Evolutionary conservation across 106 monocot genomes (phyloP).

Genomic region (Agapanthus africanus): DNA sequence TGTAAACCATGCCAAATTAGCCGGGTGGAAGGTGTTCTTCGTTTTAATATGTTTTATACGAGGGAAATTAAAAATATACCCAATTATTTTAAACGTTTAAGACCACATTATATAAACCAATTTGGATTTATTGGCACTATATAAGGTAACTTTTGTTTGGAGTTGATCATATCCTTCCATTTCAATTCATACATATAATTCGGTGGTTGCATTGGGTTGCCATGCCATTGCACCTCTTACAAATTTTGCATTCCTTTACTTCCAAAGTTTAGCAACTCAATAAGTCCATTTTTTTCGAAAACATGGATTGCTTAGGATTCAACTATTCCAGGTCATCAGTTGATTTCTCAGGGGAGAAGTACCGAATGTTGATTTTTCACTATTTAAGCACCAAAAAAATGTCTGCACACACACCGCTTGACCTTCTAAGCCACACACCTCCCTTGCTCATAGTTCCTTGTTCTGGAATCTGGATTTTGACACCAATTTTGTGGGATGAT

Average conservation of each 20-base stretch:
- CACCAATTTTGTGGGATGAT: not conserved
- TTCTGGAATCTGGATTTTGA: no score
- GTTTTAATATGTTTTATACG: not conserved
- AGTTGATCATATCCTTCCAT: not conserved
- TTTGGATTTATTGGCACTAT: not conserved
- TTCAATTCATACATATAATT: not conserved
- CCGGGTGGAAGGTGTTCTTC: conserved; percentile 62
- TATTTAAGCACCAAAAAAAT: no score
- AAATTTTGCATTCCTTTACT: not conserved
- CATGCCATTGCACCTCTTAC: not conserved
- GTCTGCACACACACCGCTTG: no score
- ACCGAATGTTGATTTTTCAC: no score
- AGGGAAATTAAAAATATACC: not conserved
- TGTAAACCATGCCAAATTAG: conserved; percentile 60
- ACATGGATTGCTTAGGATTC: not conserved
- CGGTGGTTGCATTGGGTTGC: not conserved
- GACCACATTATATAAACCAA: not conserved
- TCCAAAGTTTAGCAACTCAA: not conserved
- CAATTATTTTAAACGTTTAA: not conserved
- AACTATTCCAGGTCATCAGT: not conserved
- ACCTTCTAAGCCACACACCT: no score
- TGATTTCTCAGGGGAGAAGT: not conserved
- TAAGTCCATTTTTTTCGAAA: not conserved
- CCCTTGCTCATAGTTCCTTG: no score
- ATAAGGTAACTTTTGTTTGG: not conserved